phyloP scores from a whole-genome alignment of 2,329 filamentous ascomycete genomes.

The Calonectria leucothoes region DNA sequence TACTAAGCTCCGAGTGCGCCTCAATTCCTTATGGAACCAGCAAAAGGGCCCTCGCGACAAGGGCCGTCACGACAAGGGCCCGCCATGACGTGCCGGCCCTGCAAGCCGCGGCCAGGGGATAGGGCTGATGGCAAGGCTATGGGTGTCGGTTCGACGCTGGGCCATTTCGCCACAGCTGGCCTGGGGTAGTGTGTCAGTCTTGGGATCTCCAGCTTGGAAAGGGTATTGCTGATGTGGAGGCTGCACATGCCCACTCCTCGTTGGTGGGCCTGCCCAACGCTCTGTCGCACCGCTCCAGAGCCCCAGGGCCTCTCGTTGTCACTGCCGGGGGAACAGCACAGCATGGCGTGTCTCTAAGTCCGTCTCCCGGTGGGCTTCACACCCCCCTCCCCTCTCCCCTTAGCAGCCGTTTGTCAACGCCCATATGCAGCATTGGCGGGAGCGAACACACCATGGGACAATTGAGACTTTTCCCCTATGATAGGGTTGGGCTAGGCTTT shows the following conservation, averaged over 20 bases:
- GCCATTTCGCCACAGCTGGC: constrained; percentile 42
- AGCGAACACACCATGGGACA: constrained; percentile 31
- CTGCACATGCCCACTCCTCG: constrained; percentile 26
- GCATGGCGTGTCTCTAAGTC: not conserved
- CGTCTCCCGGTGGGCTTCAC: not conserved
- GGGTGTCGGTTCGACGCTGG: constrained; percentile 35
- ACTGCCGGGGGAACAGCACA: constrained; percentile 28
- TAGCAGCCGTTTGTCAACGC: constrained; percentile 45
- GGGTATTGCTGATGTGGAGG: constrained; percentile 39
- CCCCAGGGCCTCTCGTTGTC: constrained; percentile 21
- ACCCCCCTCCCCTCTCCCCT: not conserved
- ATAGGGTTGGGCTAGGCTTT: constrained; percentile 28
- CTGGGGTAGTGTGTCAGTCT: constrained; percentile 34
- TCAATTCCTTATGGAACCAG: constrained; percentile 14
- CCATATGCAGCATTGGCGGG: constrained; percentile 28
- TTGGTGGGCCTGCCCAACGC: constrained; percentile 30
- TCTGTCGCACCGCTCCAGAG: constrained; percentile 33
- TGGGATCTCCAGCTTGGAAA: constrained; percentile 38
- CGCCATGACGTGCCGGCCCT: constrained; percentile 39
- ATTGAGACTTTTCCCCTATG: constrained; percentile 36
- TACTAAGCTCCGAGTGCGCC: constrained; percentile 7
- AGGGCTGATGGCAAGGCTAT: constrained; percentile 42
- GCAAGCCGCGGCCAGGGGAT: constrained; percentile 38
- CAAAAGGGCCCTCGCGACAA: constrained; percentile 7
- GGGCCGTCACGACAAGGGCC: constrained; percentile 2